Evolutionary conservation across 768 basidiomycete genomes (phyloP), one percentile per base, ranked within the genome.

Genomic region (Roridomyces roridus): DNA sequence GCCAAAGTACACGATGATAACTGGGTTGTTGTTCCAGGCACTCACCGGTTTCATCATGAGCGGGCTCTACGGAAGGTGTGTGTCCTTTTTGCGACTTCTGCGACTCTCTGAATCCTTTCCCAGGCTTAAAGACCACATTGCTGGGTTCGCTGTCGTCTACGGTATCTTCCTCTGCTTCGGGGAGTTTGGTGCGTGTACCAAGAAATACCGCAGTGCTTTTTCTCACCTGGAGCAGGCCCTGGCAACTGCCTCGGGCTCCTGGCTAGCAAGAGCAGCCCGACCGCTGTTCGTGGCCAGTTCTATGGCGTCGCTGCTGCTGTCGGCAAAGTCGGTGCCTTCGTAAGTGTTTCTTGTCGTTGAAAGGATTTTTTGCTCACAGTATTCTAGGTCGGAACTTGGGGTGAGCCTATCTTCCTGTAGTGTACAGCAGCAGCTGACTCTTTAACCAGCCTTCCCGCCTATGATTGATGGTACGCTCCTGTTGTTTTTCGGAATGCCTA

Each of bases 121-220:
- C 46, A 85, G 82, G n/a, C 76, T 94, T 50, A 81, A 81, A 12
- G 65, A 75, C 4, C 78, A 91, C 58, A 80, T 93, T 47, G 91
- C 73, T n/a, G 91, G 79, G 7, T 94, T 92, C 59, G 88, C 91
- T 26, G 88, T 96, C 29, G 76, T 97, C 8, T 96, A 97, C 65
- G 96, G 95, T 14, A 85, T 97, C 45, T 97, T 97, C 83, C 68
- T 96, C 65, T 87, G 85, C 66, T 88, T 94, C 51, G 96, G 95
- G 43, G 95, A 96, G 74, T 75, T 94, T 24, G 92, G 91, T 80
- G 52, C 28, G 77, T 65, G 1, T 6, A 44, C 39, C n/a, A n/a
- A n/a, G n/a, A n/a, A n/a, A n/a, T n/a, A n/a, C n/a, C n/a, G n/a
- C n/a, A n/a, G n/a, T n/a, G n/a, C n/a, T n/a, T n/a, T n/a, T n/a